phyloP scores from a whole-genome alignment of 257 asterid species.

The Pogostemon cablin region DNA sequence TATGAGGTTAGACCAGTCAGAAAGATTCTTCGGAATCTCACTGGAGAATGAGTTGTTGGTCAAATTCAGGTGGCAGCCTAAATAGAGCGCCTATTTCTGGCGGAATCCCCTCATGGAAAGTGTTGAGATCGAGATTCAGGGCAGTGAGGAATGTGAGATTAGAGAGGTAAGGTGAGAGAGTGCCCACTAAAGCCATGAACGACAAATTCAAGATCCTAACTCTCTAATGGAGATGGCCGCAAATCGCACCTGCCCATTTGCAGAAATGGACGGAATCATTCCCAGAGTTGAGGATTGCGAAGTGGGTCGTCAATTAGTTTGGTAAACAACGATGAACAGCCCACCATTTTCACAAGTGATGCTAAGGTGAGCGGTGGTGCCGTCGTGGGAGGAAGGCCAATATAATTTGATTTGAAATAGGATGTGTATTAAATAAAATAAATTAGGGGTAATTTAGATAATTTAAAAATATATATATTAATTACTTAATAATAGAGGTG shows the following conservation, averaged over 20 bases:
- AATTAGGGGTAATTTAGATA: too few relatives aligned
- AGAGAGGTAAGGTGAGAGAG: slow-evolving; percentile 23
- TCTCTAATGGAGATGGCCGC: slow-evolving; percentile 25
- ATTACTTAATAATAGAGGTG: too few relatives aligned
- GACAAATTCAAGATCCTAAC: slow-evolving; percentile 21
- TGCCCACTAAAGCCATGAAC: slow-evolving; percentile 9
- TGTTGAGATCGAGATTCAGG: slow-evolving; percentile 27
- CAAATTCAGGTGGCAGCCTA: slow-evolving; percentile 30
- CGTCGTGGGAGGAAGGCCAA: too few relatives aligned
- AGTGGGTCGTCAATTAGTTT: slow-evolving; percentile 28
- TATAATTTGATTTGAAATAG: too few relatives aligned
- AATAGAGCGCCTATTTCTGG: slow-evolving; percentile 23
- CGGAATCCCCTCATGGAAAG: slow-evolving; percentile 30
- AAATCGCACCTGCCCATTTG: slow-evolving; percentile 25
- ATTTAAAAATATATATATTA: too few relatives aligned
- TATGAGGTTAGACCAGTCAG: slow-evolving; percentile 23
- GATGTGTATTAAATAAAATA: too few relatives aligned
- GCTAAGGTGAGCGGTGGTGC: too few relatives aligned
- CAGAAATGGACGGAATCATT: slow-evolving; percentile 30
- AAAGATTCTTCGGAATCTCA: slow-evolving; percentile 31
- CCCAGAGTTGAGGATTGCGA: slow-evolving; percentile 22
- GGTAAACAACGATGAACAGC: too few relatives aligned
- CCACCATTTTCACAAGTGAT: too few relatives aligned
- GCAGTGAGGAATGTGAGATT: slow-evolving; percentile 32
- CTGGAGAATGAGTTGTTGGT: slow-evolving; percentile 34